Conservation (phyloP, 257 asterid species). For the Coffea eugenioides region DNA sequence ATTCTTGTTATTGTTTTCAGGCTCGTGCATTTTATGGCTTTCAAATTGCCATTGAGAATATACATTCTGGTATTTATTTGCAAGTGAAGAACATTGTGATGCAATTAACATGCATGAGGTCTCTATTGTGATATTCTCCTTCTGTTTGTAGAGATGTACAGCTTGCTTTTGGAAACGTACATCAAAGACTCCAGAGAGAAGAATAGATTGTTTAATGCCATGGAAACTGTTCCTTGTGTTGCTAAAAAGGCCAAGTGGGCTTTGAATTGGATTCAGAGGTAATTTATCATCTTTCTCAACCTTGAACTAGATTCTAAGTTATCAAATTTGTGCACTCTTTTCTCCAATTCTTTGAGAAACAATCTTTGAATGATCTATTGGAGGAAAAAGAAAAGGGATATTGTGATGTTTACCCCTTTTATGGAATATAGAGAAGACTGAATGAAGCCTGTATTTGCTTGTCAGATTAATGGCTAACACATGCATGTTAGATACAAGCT, state of each 20-base stretch:
- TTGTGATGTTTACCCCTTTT: neutral
- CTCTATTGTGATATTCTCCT: conserved; percentile 26
- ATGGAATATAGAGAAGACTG: neutral
- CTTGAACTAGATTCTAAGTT: neutral
- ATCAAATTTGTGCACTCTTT: neutral
- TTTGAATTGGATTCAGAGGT: conserved; percentile 80
- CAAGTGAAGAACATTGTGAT: neutral
- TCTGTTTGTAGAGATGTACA: conserved; percentile 66
- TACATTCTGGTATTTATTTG: conserved; percentile 68
- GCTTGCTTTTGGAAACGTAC: conserved; percentile 80
- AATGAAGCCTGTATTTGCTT: neutral
- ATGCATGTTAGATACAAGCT: neutral
- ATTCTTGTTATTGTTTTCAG: conserved; percentile 32
- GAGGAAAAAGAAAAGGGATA: neutral
- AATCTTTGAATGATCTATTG: neutral
- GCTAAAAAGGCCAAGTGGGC: conserved; percentile 79
- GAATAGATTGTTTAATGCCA: conserved; percentile 57
- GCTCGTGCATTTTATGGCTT: conserved; percentile 93
- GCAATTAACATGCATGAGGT: conserved; percentile 6
- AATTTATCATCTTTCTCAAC: conserved; percentile 3
- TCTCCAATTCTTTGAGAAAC: neutral
- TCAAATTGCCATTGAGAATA: conserved; percentile 75
- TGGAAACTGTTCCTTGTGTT: conserved; percentile 64
- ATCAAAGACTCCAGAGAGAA: conserved; percentile 72
- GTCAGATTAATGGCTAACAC: neutral